Conservation (phyloP, 78 protist species). For the Guillardia theta region DNA sequence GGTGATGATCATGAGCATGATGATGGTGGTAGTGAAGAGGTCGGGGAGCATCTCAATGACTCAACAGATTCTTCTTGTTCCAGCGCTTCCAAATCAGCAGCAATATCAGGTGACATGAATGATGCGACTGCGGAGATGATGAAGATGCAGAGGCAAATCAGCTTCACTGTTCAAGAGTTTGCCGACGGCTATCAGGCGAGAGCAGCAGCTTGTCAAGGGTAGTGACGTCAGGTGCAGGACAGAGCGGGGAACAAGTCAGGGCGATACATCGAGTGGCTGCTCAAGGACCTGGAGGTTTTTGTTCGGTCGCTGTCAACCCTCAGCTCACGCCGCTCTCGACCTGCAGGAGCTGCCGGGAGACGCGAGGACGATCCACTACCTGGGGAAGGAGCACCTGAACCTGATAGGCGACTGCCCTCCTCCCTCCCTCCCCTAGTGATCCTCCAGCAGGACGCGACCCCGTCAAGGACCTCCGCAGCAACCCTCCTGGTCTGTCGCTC, state of each 20-base stretch:
- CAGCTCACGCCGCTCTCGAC: background rate
- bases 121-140: no score
- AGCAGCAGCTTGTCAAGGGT: no score
- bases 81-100: background rate
- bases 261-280: slow-evolving; percentile 9
- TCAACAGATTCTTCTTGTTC: no score
- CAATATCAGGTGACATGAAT: no score
- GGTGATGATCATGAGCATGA: no score
- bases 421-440: no score
- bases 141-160: background rate
- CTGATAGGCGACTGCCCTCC: background rate
- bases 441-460: no score
- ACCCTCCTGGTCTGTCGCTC: no score
- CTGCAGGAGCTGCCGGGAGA: background rate
- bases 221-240: background rate
- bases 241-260: slow-evolving; percentile 18
- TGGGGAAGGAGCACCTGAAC: background rate
- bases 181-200: no score
- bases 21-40: no score
- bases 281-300: background rate
- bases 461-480: no score
- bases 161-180: background rate
- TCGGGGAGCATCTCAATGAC: no score
- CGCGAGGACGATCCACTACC: background rate
- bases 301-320: background rate